Conservation (phyloP, 208 protist species). For the Trypanosoma rangeli region DNA sequence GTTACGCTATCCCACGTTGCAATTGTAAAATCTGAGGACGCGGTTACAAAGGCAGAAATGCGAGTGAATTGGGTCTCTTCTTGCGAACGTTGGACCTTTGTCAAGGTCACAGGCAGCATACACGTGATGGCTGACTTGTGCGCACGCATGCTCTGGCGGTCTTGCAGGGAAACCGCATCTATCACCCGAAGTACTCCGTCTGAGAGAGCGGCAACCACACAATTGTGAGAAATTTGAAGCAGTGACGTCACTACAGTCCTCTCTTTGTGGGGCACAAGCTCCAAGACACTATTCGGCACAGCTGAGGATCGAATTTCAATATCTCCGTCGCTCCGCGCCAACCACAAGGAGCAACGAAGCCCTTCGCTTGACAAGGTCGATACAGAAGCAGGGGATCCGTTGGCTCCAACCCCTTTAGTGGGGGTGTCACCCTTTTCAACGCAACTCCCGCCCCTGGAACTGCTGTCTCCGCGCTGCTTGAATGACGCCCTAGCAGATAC, state of each 20-base stretch:
- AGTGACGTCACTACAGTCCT: conserved; percentile 50
- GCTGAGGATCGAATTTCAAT: conserved; percentile 62
- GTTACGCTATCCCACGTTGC: conserved; percentile 59
- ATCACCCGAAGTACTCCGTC: conserved; percentile 56
- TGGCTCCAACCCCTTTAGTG: background rate
- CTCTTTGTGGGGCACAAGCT: conserved; percentile 23
- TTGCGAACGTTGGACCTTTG: background rate
- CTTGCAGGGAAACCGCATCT: conserved; percentile 40
- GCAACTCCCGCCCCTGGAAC: background rate
- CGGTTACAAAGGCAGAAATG: conserved; percentile 54
- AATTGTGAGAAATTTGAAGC: conserved; percentile 44
- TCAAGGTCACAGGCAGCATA: conserved; percentile 36
- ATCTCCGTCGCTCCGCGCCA: conserved; percentile 49
- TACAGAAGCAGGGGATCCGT: background rate
- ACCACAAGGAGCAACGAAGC: conserved; percentile 53
- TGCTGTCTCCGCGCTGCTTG: background rate
- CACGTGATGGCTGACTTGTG: conserved; percentile 62
- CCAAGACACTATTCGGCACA: conserved; percentile 41
- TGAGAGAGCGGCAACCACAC: conserved; percentile 55
- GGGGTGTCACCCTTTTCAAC: background rate
- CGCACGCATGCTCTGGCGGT: conserved; percentile 24
- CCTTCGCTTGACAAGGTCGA: conserved; percentile 1
- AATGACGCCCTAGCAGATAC: background rate
- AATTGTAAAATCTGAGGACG: conserved; percentile 60
- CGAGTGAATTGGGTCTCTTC: conserved; percentile 17